Evolutionary conservation across 768 basidiomycete species (phyloP), one percentile per base, ranked within the genome.

Genomic region (Podaxis sp.): DNA sequence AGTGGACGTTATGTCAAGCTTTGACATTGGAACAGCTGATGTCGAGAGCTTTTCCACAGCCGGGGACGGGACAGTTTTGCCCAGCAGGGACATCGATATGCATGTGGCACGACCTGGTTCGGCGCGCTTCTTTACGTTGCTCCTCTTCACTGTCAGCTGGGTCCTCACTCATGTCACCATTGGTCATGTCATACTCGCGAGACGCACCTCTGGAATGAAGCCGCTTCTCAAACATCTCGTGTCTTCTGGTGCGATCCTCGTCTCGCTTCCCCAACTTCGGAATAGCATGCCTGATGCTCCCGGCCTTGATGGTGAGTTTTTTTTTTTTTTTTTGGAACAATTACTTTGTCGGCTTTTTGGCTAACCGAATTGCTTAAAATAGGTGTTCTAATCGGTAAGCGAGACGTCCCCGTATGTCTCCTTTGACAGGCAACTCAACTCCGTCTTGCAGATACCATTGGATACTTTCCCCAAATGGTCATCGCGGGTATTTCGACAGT

Each of bases 391-490:
- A 77, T 82, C 52, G 82, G 82, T 82, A 68, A 53, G 57, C 72
- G 64, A 32, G 35, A 27, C 46, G 5, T 27, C 37, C 32, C 14
- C 42, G 14, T 40, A 50, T 27, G 42, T n/a, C 10, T 25, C 28
- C 46, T 16, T 47, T 11, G 13, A 10, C 47, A 27, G n/a, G 38
- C 32, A 48, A 25, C 46, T 61, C 37, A 62, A n/a, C 21, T 51
- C 14, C 18, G 21, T 11, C 52, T 51, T 51, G 18, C 58, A 84
- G 82, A 84, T 64, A 72, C 72, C 48, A 82, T 86, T 50, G 84
- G 83, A 1, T 82, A 78, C 68, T 84, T 86, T 66, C 82, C 83
- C 4, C 84, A 86, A 66, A 83, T 85, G 80, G 71, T 82, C 25
- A 68, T 81, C 28, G 68, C 74, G n/a, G 73, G 74, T 6, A 67